Conservation (phyloP, 2,329 filamentous ascomycete species). For the Cordyceps farinosa region DNA sequence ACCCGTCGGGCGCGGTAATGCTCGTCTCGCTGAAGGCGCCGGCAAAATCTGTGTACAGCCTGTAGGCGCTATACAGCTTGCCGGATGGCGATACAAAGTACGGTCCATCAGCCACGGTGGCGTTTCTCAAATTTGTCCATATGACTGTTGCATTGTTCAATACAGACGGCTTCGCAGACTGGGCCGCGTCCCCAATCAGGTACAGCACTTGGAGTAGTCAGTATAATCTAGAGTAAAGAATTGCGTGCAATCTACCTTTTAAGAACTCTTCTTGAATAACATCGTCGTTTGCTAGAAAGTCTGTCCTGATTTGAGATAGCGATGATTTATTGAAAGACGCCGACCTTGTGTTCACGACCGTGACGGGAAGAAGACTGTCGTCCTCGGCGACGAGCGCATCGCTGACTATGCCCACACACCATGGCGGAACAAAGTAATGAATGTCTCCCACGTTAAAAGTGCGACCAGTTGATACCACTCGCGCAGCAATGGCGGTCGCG, state of each 20-base stretch:
- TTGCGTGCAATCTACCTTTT: conserved; percentile 3
- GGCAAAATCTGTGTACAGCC: conserved; percentile 25
- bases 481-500: background rate
- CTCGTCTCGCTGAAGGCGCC: conserved; percentile 23
- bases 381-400: background rate
- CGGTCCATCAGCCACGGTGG: conserved; percentile 17
- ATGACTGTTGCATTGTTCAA: background rate
- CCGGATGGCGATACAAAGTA: conserved; percentile 21
- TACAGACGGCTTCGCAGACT: background rate
- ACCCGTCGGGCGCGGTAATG: conserved; percentile 2
- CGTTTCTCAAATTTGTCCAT: background rate
- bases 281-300: conserved; percentile 16
- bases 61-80: conserved; percentile 20
- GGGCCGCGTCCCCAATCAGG: background rate
- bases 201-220: background rate
- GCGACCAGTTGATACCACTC: conserved; percentile 14
- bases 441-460: conserved; percentile 16
- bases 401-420: conserved; percentile 10
- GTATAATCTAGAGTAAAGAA: background rate
- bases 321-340: background rate
- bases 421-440: conserved; percentile 20
- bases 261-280: conserved; percentile 20
- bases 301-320: background rate
- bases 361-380: conserved; percentile 6
- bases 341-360: background rate